Conservation (phyloP, 495 filamentous ascomycete species). For the Trichoderma erinaceum region DNA sequence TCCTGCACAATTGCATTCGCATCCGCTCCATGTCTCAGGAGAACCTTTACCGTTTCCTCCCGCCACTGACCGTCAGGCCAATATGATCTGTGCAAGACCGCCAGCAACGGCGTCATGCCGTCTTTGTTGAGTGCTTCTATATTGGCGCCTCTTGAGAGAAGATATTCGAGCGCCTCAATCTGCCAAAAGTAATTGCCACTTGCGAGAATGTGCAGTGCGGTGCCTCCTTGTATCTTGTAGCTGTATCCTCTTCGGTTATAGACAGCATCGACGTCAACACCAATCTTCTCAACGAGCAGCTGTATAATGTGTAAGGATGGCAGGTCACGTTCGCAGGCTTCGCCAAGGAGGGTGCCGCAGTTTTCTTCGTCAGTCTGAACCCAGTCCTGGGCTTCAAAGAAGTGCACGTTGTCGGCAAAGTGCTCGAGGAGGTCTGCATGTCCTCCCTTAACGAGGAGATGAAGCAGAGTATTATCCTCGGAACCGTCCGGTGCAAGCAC, state of each 20-base stretch:
- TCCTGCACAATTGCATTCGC: neutral
- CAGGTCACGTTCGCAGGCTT: neutral
- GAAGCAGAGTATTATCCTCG: neutral
- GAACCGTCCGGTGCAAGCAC: neutral
- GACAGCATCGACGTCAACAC: neutral
- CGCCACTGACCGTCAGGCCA: neutral
- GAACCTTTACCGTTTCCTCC: neutral
- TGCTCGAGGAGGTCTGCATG: neutral
- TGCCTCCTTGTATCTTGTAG: neutral
- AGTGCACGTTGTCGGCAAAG: neutral
- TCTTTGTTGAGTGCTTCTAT: neutral
- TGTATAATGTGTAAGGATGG: neutral
- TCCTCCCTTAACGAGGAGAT: neutral
- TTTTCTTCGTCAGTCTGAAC: neutral
- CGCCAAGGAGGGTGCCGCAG: neutral
- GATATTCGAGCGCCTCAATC: constrained; percentile 5
- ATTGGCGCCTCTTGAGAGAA: neutral
- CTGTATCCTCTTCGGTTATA: neutral
- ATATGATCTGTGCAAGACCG: neutral
- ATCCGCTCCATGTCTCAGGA: neutral
- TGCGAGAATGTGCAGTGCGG: neutral
- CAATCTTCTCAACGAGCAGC: neutral
- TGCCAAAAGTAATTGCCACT: neutral
- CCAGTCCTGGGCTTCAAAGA: neutral
- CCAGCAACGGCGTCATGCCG: neutral